Base-by-base conservation (phyloP, 345 rosid genomes). In the Abelmoschus esculentus region DNA sequence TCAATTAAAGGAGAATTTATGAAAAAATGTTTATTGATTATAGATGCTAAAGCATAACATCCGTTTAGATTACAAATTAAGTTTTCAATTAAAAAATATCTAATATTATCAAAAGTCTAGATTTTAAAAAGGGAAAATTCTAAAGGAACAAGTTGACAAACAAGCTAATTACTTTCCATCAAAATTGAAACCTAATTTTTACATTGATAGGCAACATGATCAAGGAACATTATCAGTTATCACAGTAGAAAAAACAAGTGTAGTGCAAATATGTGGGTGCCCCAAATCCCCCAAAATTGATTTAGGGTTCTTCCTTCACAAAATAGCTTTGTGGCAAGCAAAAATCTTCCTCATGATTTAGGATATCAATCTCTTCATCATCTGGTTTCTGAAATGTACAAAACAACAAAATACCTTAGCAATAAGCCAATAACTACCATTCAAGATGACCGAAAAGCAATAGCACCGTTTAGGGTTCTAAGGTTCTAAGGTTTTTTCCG, bases 261-360 rank as follows among this genome's bases (percentile, higher is more conserved):
- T 28, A 44, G 6, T 29, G 49, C 42, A 28, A 36, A 19, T 54
- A 64, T 44, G 56, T 69, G 31, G 36, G 61, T 52, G 19, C 60
- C 61, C 36, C 58, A 54, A 54, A 2, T 8, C 1, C 70, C 61
- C 9, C 65, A 44, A 67, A 75, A 56, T 70, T n/a, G 26, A 70
- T 46, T 74, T 68, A 83, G 60, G 71, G 72, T 77, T 93, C 97
- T 74, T 95, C 96, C 83, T 86, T 95, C 67, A 73, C 88, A 75
- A 91, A 95, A 74, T 80, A 95, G 80, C 87, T 91, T 70, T 80
- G 88, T 0, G 99, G 99, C 87, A 95, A 78, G 78, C 78, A 66
- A 75, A 95, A 95, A 58, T 95, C 99, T 82, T 95, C 96, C 83
- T 91, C 96, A 0, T 88, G 96, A 58, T 81, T 84, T 69, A 91